Evolutionary conservation across 176 grass and related monocot species (phyloP).

Genomic region (Typha latifolia): DNA sequence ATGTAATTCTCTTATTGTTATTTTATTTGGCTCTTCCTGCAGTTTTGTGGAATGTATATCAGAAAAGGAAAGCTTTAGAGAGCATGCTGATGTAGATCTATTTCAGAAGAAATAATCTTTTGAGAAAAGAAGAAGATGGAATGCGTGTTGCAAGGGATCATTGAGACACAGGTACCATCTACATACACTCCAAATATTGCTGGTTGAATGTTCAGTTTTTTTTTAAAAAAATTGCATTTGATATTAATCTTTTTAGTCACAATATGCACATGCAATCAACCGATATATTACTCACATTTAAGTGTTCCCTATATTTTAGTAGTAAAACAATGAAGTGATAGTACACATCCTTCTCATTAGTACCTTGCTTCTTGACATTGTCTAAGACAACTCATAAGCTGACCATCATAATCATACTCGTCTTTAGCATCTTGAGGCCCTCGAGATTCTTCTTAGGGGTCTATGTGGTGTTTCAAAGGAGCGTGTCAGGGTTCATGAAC

Average conservation of each 20-base stretch:
- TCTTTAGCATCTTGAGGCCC: slow-evolving; percentile 84
- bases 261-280: too few relatives aligned
- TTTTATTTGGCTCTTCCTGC: too few relatives aligned
- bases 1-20: too few relatives aligned
- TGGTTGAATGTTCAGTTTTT: neutral
- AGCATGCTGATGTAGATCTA: too few relatives aligned
- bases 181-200: neutral
- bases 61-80: too few relatives aligned
- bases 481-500: slow-evolving; percentile 75
- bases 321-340: neutral
- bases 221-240: neutral
- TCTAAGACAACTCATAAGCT: neutral
- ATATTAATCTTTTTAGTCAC: neutral
- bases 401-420: neutral
- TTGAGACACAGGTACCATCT: slow-evolving; percentile 63
- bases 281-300: too few relatives aligned
- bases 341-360: slow-evolving; percentile 5
- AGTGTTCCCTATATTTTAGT: slow-evolving; percentile 2
- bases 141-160: slow-evolving; percentile 81
- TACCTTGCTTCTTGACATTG: slow-evolving; percentile 2
- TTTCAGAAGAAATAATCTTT: too few relatives aligned
- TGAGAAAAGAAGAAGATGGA: slow-evolving; percentile 36
- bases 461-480: slow-evolving; percentile 78
- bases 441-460: slow-evolving; percentile 79
- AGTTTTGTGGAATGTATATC: too few relatives aligned